Conservation (phyloP, 2,329 filamentous ascomycete genomes). For the Colletotrichum endophyticum region DNA sequence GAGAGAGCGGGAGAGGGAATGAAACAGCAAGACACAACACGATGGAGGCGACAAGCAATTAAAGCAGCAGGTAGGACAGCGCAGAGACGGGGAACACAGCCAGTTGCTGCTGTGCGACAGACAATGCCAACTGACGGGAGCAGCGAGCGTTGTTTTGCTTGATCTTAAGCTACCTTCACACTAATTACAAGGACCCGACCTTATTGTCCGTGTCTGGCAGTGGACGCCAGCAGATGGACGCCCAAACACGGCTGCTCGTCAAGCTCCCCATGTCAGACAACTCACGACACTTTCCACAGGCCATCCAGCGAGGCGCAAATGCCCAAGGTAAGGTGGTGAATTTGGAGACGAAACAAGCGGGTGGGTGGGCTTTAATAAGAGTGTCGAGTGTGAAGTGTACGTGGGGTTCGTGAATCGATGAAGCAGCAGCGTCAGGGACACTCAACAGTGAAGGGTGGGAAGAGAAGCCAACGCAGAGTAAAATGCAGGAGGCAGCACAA, state of each 20-base stretch:
- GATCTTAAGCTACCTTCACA: not conserved
- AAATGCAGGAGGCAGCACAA: too few relatives aligned
- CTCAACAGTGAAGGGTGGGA: not conserved
- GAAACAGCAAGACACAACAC: not conserved
- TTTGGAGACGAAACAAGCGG: not conserved
- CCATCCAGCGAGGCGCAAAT: not conserved
- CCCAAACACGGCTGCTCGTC: not conserved
- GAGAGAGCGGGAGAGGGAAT: not conserved
- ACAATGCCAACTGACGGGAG: not conserved
- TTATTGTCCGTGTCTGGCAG: not conserved
- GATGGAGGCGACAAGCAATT: not conserved
- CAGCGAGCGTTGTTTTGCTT: not conserved
- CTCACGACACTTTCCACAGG: not conserved
- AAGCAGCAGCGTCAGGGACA: too few relatives aligned
- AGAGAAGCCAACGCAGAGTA: too few relatives aligned
- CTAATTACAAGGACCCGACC: not conserved
- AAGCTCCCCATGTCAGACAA: not conserved
- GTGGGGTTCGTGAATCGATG: not conserved
- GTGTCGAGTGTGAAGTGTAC: not conserved
- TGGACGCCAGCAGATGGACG: not conserved
- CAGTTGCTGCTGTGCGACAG: not conserved
- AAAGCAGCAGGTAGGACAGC: not conserved
- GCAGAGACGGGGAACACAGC: not conserved
- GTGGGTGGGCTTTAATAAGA: not conserved
- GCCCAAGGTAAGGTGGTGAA: not conserved